Evolutionary conservation across 78 protist species (phyloP), one percentile per base, ranked within the genome.

Genomic region (Trichosphaerium sp.): DNA sequence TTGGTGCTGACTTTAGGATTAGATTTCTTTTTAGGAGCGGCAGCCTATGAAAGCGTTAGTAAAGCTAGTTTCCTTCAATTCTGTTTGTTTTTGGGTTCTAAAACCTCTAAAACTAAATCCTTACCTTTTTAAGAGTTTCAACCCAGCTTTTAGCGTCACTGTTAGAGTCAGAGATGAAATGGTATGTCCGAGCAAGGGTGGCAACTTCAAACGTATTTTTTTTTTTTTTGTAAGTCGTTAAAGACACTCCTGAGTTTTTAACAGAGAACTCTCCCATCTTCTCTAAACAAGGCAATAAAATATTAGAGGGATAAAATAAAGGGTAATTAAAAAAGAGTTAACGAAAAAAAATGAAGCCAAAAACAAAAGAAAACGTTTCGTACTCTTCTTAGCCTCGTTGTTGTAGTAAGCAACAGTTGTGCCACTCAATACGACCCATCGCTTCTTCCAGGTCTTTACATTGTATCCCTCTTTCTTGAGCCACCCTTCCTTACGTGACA

Each of bases 401-500:
- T 78, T 78, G 64, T 75, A 79, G 47, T 79, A 79, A 55, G 55
- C 66, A 29, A 79, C 74, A 15, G 67, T 47, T 4, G 67, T 61
- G 69, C 74, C 63, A 32, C 71, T 79, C 23, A 79, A 43, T 10
- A 79, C 85, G 56, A 73, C 65, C 85, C 85, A 79, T 75, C 85
- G 40, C 43, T 79, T 71, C 41, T 43, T 69, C 85, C 85, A 79
- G 58, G 85, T 71, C 67, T 79, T 79, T 18, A 72, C 65, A 12
- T 58, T 48, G 38, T 80, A 75, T 40, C 85, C 85, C 59, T 79
- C 78, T 21, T 79, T 79, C 6, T 58, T 74, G 14, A 79, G 35
- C 42, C 60, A 79, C 1, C 85, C 85, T 54, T 67, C 69, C 67
- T 74, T 78, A 58, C 70, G 79, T n/a, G 84, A 75, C 84, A 78